A percentile compares a stretch with the other conserved stretches of the same genome.
Evolutionary conservation across 2,329 filamentous ascomycete genomes (phyloP).

Genomic region (Colletotrichum horii): DNA sequence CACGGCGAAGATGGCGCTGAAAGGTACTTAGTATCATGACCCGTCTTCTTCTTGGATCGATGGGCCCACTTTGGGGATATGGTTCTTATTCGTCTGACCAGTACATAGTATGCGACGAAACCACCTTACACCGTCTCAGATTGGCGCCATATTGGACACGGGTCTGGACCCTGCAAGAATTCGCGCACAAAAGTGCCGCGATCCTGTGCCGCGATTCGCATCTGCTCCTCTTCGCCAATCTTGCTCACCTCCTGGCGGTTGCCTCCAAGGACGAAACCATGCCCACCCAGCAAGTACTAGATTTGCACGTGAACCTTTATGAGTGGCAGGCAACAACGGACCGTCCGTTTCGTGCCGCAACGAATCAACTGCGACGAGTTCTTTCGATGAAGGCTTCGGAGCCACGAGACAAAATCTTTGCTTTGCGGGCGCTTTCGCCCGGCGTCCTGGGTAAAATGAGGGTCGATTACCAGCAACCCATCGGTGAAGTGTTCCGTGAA

Average conservation of each 20-base stretch:
- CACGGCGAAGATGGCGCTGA: background rate
- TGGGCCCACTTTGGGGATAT: background rate
- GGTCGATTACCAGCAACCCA: background rate
- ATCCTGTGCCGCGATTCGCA: background rate
- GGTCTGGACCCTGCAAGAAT: background rate
- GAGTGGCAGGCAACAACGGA: background rate
- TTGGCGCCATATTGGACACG: background rate
- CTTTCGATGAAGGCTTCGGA: background rate
- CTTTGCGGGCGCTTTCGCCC: background rate
- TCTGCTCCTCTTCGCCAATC: background rate
- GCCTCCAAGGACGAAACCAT: background rate
- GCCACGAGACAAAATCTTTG: background rate
- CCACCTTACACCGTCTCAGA: background rate
- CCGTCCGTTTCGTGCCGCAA: background rate
- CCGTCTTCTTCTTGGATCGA: background rate
- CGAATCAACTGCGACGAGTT: background rate
- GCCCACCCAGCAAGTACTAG: background rate
- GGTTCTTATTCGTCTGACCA: background rate
- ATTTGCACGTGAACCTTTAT: background rate
- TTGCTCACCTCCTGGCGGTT: background rate
- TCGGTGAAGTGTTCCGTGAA: background rate
- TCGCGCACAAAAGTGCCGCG: background rate
- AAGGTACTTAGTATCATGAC: background rate
- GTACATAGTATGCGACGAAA: background rate
- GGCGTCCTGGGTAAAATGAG: background rate